These are phyloP conservation scores for Myriosclerotinia scirpicola DNA, from an alignment of 2,329 filamentous ascomycete genomes.

Conservation along the genomic window DNA sequence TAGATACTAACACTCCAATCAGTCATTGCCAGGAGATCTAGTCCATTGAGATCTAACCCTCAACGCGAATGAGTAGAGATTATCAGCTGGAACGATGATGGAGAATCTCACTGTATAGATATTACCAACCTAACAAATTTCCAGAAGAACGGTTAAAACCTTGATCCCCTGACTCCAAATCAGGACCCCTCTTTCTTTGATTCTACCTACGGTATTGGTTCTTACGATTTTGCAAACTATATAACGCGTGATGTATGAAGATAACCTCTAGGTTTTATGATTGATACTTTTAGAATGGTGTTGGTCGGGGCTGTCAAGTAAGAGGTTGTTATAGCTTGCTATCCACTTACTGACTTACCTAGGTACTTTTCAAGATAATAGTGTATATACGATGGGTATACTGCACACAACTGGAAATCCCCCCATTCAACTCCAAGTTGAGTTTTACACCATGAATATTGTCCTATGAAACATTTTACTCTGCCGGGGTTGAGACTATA, in stretches of 20 bases:
- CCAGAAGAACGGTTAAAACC: too few species aligned
- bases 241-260: background rate
- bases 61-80: conserved; percentile 13
- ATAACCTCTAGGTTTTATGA: background rate
- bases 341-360: background rate
- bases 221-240: background rate
- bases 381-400: background rate
- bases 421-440: background rate
- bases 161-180: background rate
- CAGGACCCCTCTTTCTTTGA: conserved; percentile 2
- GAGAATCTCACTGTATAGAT: conserved; percentile 15
- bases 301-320: background rate
- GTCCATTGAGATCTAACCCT: conserved; percentile 1
- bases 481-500: background rate
- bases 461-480: conserved; percentile 4
- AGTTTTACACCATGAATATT: background rate
- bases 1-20: background rate
- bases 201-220: background rate
- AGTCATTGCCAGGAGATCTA: conserved; percentile 1
- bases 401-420: background rate
- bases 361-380: background rate
- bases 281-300: background rate
- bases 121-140: background rate
- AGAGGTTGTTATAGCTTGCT: background rate
- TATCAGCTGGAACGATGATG: conserved; percentile 8